These are phyloP conservation scores for Eucalyptus fibrosa DNA, from an alignment of 345 rosid species.

Conservation along the genomic window DNA sequence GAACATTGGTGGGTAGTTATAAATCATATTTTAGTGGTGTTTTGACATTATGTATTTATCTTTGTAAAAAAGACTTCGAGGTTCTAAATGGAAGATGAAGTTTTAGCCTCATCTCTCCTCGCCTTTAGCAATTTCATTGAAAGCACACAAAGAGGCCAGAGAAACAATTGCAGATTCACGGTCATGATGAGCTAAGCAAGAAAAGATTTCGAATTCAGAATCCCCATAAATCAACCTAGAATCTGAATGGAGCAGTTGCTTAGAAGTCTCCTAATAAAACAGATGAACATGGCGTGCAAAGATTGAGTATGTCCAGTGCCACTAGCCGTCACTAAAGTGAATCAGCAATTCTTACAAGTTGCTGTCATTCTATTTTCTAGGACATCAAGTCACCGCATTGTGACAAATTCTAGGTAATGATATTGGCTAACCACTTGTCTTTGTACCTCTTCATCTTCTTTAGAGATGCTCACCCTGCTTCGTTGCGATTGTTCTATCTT, in stretches of 20 bases:
- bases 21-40: no score
- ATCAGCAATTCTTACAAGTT: neutral
- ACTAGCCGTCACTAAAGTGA: neutral
- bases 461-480: neutral
- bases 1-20: no score
- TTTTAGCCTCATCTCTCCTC: no score
- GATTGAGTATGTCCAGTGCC: neutral
- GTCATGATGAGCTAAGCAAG: neutral
- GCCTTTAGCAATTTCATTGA: neutral
- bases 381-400: neutral
- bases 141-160: neutral
- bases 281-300: neutral
- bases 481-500: neutral
- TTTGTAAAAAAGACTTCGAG: no score
- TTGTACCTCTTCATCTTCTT: neutral
- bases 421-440: neutral
- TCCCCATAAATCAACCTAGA: neutral
- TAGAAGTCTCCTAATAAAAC: neutral
- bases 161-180: neutral
- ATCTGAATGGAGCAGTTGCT: neutral
- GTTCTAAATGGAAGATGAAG: no score
- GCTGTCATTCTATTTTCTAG: neutral
- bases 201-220: neutral
- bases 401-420: neutral
- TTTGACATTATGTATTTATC: no score